Conservation (phyloP, 202 grass and related monocot species). For the Carex sylvatica region DNA sequence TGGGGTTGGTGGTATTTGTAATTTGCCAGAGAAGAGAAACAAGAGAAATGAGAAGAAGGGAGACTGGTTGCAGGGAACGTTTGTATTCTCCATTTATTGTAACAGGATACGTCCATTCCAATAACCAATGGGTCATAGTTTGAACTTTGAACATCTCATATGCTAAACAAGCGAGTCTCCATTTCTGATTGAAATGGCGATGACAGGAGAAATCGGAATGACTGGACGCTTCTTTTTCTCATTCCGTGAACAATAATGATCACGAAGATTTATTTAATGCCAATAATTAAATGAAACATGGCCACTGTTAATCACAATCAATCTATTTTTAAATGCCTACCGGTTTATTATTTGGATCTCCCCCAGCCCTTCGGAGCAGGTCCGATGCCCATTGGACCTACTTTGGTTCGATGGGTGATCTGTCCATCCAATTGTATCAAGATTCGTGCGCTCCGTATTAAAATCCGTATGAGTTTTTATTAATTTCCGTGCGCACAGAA, state of each 20-base stretch:
- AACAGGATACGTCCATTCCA: too few relatives aligned
- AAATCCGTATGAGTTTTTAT: too few relatives aligned
- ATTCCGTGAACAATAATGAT: constrained; percentile 15
- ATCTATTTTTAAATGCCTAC: not conserved
- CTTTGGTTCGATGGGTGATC: too few relatives aligned
- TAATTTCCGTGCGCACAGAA: too few relatives aligned
- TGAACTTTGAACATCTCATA: not conserved
- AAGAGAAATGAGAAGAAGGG: not conserved
- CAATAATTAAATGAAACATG: constrained; percentile 11
- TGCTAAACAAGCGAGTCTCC: not conserved
- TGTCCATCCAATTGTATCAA: too few relatives aligned
- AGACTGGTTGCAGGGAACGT: not conserved
- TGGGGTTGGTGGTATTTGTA: constrained; percentile 6
- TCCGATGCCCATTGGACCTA: too few relatives aligned
- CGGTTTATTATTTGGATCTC: not conserved
- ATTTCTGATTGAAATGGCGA: not conserved
- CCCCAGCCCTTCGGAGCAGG: too few relatives aligned
- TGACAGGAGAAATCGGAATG: not conserved
- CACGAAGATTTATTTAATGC: not conserved
- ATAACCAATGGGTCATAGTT: too few relatives aligned
- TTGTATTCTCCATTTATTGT: not conserved
- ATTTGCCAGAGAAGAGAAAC: not conserved
- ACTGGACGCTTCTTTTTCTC: not conserved
- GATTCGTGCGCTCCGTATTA: too few relatives aligned
- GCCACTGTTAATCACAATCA: not conserved